Conservation (phyloP, 139 green algal species). For the Chlamydomonas asymmetrica region DNA sequence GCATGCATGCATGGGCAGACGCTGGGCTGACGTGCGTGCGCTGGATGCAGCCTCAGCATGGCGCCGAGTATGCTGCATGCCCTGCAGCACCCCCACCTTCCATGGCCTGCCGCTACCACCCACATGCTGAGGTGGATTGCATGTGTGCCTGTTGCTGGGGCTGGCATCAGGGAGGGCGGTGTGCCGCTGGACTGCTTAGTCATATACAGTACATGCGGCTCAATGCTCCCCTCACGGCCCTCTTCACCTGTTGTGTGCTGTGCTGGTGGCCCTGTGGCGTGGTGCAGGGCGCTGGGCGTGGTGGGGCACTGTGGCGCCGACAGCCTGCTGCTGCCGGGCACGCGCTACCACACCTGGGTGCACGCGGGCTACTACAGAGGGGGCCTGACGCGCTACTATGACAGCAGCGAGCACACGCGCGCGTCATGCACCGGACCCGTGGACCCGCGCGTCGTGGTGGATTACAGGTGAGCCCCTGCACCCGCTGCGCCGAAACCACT, state of each 20-base stretch:
- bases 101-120: no score
- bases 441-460: slow-evolving; percentile 20
- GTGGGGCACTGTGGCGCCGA: slow-evolving; percentile 31
- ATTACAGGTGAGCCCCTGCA: slow-evolving; percentile 17
- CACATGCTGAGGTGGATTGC: no score
- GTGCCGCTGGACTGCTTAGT: background rate
- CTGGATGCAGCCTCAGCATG: no score
- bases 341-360: slow-evolving; percentile 26
- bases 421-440: slow-evolving; percentile 25
- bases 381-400: slow-evolving; percentile 8
- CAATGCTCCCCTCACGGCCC: no score
- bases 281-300: slow-evolving; percentile 27
- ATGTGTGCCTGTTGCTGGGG: no score
- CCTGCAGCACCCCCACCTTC: no score
- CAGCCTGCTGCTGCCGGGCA: slow-evolving; percentile 45
- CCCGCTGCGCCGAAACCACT: no score
- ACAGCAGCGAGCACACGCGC: background rate
- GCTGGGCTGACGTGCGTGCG: no score
- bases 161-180: background rate
- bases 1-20: no score
- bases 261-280: no score
- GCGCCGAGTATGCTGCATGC: no score
- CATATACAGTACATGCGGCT: background rate
- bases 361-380: slow-evolving; percentile 23
- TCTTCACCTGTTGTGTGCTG: no score